Evolutionary conservation across 768 basidiomycete species (phyloP), one percentile per base, ranked within the genome.

Genomic region (Gloeostereum incarnatum): DNA sequence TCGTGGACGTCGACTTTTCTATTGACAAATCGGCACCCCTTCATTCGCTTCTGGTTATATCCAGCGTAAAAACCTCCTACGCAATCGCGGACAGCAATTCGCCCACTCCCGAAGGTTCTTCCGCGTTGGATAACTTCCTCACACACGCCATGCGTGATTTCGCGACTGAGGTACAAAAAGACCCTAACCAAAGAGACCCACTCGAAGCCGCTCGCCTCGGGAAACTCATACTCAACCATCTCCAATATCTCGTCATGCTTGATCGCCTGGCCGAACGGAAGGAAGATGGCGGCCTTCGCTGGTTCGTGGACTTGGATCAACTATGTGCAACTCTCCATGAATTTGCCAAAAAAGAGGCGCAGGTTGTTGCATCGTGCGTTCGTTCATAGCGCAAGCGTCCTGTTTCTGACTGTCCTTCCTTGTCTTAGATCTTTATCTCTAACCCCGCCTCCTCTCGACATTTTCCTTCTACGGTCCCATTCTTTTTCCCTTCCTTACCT

Each of bases 401-500:
- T 11, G 24, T 43, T 30, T 43, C 17, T 40, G 38, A 38, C 31
- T 46, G 22, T 36, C 29, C 27, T 18, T 37, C 11, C 29, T 44
- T 33, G 17, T 31, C 19, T 19, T 44, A 74, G 74, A 17, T 58
- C 65, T 22, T 56, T 71, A 22, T 53, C 54, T 16, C 50, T 60
- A 17, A 42, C 48, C 19, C 58, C 49, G 14, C 67, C 71, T 0
- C 76, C 87, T 20, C 65, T 91, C 18, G 87, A 91, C 54, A 74
- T 86, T 16, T 75, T 75, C 53, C 66, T 90, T 19, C 55, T 73
- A 35, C 77, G 81, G 1, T 68, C 68, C 9, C 81, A 83, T 53
- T 63, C 73, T 0, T 61, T 89, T 23, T 82, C 84, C 5, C 57
- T 90, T n/a, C 76, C 81, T 3, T 89, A 82, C 51, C 68, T 88